Base-by-base conservation (phyloP, 192 early-diverging fungal genomes). In the Coemansia sp. region DNA sequence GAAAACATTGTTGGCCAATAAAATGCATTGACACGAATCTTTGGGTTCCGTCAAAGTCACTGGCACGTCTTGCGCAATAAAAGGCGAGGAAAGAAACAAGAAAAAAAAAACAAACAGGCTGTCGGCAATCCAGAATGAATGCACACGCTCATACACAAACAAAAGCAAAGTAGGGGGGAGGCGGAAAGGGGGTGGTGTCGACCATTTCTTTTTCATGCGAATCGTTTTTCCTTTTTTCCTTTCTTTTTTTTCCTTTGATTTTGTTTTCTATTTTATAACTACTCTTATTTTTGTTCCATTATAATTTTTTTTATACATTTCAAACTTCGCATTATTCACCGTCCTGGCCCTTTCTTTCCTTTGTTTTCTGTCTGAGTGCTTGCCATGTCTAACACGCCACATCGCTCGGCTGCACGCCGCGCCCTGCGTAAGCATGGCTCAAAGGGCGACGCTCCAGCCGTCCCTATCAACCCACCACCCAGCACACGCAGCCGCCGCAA, bases 311-410 rank as follows among this genome's bases (percentile, higher is more conserved):
- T 61, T 58, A 0, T 15, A 15, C 25, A 9, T 26, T 25, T 26
- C 6, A 26, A 4, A 12, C 5, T 46, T 18, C n/a, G 18, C 48
- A 8, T 61, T 65, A 29, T 53, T 46, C 26, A 29, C 33, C 62
- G 53, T 71, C 35, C 63, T 42, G 30, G n/a, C 23, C n/a, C 53
- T 63, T 39, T 6, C 21, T 53, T 30, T 59, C 37, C 5, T 58
- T 42, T 57, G 28, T 58, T 58, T 30, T 20, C 60, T 26, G 16
- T 31, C 35, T 39, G 60, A 45, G 29, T 45, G 52, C 2, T 13
- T 2, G 21, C 20, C 15, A 74, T 71, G 71, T 26, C 70, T 4
- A 63, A 75, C 42, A 75, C 69, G 31, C 69, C 79, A 37, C 67
- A 61, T 20, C 79, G 79, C 21, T 49, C 67, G 25, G 55, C 53